Evolutionary conservation across 495 filamentous ascomycete species (phyloP).

Genomic region (Hypoxylon subgilvum): DNA sequence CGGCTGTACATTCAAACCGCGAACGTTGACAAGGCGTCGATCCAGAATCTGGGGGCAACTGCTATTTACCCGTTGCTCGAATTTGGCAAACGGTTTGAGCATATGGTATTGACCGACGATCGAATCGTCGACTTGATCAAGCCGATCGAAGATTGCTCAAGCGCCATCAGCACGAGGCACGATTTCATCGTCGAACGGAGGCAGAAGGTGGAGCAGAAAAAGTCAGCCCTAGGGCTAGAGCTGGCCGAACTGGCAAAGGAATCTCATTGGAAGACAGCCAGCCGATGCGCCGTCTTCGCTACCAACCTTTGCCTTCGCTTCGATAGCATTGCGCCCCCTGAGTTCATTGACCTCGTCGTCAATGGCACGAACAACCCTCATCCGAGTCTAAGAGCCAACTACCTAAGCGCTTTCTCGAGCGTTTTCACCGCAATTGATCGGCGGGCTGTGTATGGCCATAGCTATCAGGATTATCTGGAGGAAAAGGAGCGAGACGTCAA

Average conservation of each 20-base stretch:
- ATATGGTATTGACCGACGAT: constrained; percentile 84
- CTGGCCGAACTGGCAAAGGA: constrained; percentile 76
- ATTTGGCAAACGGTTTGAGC: constrained; percentile 82
- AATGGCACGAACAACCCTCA: constrained; percentile 87
- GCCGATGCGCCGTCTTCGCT: constrained; percentile 83
- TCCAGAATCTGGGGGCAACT: constrained; percentile 84
- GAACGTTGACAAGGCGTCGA: constrained; percentile 87
- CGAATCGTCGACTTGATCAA: constrained; percentile 73
- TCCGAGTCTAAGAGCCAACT: constrained; percentile 80
- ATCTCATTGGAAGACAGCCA: constrained; percentile 96
- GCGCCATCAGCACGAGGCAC: constrained; percentile 68
- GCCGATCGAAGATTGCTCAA: constrained; percentile 70
- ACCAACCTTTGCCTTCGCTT: constrained; percentile 88
- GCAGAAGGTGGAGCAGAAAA: constrained; percentile 77
- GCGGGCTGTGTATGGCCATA: constrained; percentile 82
- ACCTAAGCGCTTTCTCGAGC: constrained; percentile 76
- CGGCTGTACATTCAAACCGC: constrained; percentile 87
- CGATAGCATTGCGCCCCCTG: constrained; percentile 78
- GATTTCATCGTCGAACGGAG: constrained; percentile 75
- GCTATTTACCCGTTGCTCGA: constrained; percentile 88
- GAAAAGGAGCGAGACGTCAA: constrained; percentile 76
- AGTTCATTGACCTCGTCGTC: constrained; percentile 83
- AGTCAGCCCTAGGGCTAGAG: constrained; percentile 77
- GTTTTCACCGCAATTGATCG: constrained; percentile 84
- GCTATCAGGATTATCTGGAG: constrained; percentile 81